Evolutionary conservation across 768 basidiomycete genomes (phyloP).

Genomic region (Termitomyces sp.): DNA sequence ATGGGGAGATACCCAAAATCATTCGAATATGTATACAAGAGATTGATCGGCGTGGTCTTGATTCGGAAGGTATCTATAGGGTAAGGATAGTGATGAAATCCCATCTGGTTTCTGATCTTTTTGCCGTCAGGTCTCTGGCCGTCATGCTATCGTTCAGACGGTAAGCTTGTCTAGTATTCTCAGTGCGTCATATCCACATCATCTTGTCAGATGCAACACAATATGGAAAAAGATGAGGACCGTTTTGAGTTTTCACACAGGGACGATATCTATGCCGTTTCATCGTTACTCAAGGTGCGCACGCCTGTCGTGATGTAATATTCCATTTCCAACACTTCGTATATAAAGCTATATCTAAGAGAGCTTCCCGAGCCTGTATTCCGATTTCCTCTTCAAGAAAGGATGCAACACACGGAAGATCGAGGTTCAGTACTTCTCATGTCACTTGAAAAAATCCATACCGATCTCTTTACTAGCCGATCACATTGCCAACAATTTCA

Average conservation of each 20-base stretch:
- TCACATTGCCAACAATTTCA: conserved; percentile 68
- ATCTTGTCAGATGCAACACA: conserved; percentile 66
- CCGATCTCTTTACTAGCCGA: conserved; percentile 44
- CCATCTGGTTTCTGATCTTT: neutral
- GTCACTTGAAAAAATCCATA: neutral
- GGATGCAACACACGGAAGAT: conserved; percentile 77
- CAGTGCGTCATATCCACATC: neutral
- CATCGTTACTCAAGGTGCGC: conserved; percentile 80
- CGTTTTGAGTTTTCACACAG: conserved; percentile 63
- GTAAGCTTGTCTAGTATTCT: conserved; percentile 36
- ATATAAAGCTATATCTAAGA: conserved; percentile 66
- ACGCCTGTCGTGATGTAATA: neutral
- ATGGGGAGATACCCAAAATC: conserved; percentile 78
- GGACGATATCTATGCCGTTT: conserved; percentile 82
- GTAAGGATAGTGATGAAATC: conserved; percentile 33
- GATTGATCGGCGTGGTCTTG: conserved; percentile 75
- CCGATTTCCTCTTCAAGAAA: conserved; percentile 73
- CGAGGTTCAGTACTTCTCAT: conserved; percentile 43
- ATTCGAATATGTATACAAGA: conserved; percentile 78
- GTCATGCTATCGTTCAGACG: conserved; percentile 81
- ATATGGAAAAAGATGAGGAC: conserved; percentile 80
- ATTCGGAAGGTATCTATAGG: conserved; percentile 78
- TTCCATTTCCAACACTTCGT: neutral
- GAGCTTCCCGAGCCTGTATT: conserved; percentile 91
- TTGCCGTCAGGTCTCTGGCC: conserved; percentile 66